Percentiles rank a stretch among this genome's conserved stretches.
These are phyloP conservation scores for Trichosporon inkin DNA, from an alignment of 1,284 basidiomycete species.

Conservation along the genomic window DNA sequence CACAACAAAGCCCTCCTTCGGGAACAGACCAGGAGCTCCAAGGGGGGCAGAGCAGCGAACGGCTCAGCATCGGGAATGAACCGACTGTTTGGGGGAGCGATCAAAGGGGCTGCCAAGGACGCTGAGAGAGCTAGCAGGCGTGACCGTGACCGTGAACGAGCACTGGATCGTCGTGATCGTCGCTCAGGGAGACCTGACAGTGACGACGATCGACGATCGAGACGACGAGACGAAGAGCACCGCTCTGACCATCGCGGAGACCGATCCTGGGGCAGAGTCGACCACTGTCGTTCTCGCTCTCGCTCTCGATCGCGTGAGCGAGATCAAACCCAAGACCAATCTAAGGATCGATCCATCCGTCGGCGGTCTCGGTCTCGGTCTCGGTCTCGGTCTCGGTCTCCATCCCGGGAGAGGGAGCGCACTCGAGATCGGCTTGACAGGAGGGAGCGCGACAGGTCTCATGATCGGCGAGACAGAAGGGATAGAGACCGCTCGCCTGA, in stretches of 20 bases:
- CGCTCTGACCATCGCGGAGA: neutral
- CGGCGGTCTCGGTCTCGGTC: neutral
- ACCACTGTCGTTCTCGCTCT: neutral
- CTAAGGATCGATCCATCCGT: no score
- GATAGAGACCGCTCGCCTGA: neutral
- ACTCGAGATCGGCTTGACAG: neutral
- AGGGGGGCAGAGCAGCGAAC: conserved; percentile 51
- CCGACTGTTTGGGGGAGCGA: conserved; percentile 42
- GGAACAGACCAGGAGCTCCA: conserved; percentile 68
- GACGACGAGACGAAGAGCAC: neutral
- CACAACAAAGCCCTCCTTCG: conserved; percentile 79
- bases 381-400: neutral
- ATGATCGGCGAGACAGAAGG: neutral
- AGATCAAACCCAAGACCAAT: neutral
- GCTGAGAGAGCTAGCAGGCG: conserved; percentile 50
- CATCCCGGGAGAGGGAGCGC: neutral
- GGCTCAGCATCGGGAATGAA: conserved; percentile 11
- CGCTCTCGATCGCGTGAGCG: neutral
- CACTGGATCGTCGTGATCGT: neutral
- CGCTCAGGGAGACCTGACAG: conserved; percentile 11
- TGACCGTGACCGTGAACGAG: conserved; percentile 8
- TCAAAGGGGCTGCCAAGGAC: conserved; percentile 29
- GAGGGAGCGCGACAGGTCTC: neutral
- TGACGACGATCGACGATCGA: conserved; percentile 7
- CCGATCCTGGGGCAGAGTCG: neutral